These are phyloP conservation scores for Herpetomonas muscarum DNA, from an alignment of 208 protist species.

Conservation along the genomic window DNA sequence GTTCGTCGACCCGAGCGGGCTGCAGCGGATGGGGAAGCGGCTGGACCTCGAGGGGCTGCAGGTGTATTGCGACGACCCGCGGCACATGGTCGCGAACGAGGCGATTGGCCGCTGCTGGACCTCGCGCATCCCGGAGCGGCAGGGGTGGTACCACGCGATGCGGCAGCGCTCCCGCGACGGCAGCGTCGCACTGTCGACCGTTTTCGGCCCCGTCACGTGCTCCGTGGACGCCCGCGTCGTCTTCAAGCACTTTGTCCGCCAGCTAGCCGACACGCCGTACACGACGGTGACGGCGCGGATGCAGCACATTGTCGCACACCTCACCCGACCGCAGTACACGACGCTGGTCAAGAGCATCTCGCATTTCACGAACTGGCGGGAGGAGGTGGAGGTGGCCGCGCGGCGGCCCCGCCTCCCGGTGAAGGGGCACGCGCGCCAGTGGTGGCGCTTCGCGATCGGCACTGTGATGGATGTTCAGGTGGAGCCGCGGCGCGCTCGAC, in stretches of 20 bases:
- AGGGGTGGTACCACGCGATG: conserved; percentile 74
- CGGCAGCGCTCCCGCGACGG: conserved; percentile 55
- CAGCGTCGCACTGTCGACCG: conserved; percentile 52
- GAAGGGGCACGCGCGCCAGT: conserved; percentile 44
- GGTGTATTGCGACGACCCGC: conserved; percentile 82
- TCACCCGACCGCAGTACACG: conserved; percentile 78
- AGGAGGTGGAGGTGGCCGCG: conserved; percentile 26
- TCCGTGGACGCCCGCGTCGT: conserved; percentile 57
- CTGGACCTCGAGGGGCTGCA: conserved; percentile 69
- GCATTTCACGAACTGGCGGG: conserved; percentile 48
- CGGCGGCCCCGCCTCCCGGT: conserved; percentile 47
- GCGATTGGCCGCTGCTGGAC: conserved; percentile 24
- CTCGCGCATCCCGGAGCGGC: conserved; percentile 51
- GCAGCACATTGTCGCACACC: conserved; percentile 53
- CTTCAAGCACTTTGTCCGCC: conserved; percentile 61
- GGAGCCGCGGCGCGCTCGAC: conserved; percentile 32
- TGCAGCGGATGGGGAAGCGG: conserved; percentile 65
- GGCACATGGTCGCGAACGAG: conserved; percentile 18
- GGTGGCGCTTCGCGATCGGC: conserved; percentile 74
- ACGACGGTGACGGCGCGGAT: conserved; percentile 43
- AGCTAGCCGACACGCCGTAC: conserved; percentile 63
- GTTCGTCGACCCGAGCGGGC: conserved; percentile 65
- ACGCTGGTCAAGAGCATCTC: conserved; percentile 51
- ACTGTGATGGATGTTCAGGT: conserved; percentile 34
- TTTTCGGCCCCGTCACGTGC: conserved; percentile 76